These are phyloP conservation scores for Myxozyma sirexii DNA, from an alignment of 805 yeast species.

Conservation along the genomic window DNA sequence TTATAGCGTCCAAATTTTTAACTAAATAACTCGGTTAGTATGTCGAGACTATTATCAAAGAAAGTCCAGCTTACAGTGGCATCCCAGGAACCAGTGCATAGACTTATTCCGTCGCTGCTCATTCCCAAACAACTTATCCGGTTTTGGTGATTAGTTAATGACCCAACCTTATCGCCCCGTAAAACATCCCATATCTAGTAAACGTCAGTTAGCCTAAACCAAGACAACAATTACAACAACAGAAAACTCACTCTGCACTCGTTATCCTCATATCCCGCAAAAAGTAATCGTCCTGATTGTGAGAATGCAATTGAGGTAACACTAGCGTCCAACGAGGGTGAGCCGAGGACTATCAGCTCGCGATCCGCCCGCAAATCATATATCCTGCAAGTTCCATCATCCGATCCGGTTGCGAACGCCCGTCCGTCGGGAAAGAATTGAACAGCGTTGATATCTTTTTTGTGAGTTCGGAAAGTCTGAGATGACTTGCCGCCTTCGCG, in stretches of 20 bases:
- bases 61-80: slow-evolving; percentile 46
- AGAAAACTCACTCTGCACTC: slow-evolving; percentile 50
- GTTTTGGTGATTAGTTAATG: slow-evolving; percentile 64
- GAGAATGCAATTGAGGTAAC: slow-evolving; percentile 74
- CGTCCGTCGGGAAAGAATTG: slow-evolving; percentile 70
- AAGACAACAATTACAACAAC: background rate
- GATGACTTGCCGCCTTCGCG: slow-evolving; percentile 50
- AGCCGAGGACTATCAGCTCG: slow-evolving; percentile 54
- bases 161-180: slow-evolving; percentile 64
- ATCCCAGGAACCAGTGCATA: slow-evolving; percentile 84
- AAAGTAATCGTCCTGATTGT: slow-evolving; percentile 70
- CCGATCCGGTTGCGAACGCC: slow-evolving; percentile 74
- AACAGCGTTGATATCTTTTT: slow-evolving; percentile 65
- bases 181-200: slow-evolving; percentile 72
- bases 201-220: background rate
- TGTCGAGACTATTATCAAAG: background rate
- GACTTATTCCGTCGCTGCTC: slow-evolving; percentile 73
- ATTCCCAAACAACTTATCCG: slow-evolving; percentile 64
- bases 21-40: slow-evolving; percentile 2
- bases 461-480: slow-evolving; percentile 53
- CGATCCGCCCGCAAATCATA: slow-evolving; percentile 81
- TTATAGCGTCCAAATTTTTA: slow-evolving; percentile 21
- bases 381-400: slow-evolving; percentile 70
- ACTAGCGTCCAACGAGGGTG: slow-evolving; percentile 39
- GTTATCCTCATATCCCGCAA: slow-evolving; percentile 73